A percentile compares a stretch with the other conserved stretches of the same genome.
Conservation (phyloP, 2,329 filamentous ascomycete genomes). For the Pseudogymnoascus sp. region DNA sequence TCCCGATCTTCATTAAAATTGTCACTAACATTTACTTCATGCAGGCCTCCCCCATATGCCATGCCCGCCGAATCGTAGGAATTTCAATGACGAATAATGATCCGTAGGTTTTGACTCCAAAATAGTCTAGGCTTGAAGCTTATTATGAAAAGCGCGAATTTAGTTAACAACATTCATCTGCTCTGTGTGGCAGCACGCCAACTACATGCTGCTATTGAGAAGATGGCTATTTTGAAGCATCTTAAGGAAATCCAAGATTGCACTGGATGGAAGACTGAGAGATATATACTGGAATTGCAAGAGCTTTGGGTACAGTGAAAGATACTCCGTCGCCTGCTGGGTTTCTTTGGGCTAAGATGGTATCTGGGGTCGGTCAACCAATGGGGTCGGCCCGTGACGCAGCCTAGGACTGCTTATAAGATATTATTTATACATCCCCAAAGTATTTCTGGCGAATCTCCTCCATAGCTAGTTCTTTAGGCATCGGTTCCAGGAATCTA, state of each 20-base stretch:
- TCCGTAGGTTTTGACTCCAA: background rate
- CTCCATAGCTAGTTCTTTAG: conserved; percentile 33
- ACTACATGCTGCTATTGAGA: background rate
- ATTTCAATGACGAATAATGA: background rate
- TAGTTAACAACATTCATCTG: background rate
- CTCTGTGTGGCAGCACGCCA: background rate
- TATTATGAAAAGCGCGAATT: background rate
- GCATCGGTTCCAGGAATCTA: conserved; percentile 32
- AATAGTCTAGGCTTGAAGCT: background rate
- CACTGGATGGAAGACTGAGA: background rate
- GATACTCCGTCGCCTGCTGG: too few relatives aligned
- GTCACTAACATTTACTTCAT: background rate
- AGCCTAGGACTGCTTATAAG: background rate
- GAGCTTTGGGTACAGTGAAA: background rate
- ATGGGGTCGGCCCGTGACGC: too few relatives aligned
- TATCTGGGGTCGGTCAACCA: too few relatives aligned
- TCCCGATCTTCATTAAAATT: background rate
- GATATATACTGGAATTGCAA: background rate
- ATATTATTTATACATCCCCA: conserved; percentile 24
- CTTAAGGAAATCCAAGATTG: background rate
- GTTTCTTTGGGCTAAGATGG: too few relatives aligned
- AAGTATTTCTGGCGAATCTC: conserved; percentile 29
- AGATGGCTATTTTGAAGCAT: background rate
- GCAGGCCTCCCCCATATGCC: background rate
- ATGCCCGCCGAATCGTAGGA: background rate